Evolutionary conservation across 2,329 filamentous ascomycete genomes (phyloP).

Genomic region (Fusarium chuoi): DNA sequence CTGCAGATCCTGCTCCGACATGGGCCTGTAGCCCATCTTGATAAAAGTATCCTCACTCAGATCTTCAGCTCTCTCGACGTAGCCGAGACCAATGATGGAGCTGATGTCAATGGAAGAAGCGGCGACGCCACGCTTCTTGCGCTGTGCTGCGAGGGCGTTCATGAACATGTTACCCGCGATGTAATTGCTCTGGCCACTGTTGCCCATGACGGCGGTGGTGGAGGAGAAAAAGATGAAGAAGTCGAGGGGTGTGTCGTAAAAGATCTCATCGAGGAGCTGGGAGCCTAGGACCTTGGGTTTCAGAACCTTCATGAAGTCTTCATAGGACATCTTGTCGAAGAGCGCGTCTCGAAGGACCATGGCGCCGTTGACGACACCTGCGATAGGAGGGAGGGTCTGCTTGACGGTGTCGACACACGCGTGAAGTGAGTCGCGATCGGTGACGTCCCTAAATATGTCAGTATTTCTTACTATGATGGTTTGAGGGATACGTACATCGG

Average conservation of each 20-base stretch:
- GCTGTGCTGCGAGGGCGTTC: not conserved
- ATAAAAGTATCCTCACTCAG: not conserved
- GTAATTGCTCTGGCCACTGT: not conserved
- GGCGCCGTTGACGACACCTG: not conserved
- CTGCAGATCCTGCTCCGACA: not conserved
- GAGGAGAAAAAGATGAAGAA: conserved; percentile 9
- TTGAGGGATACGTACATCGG: not conserved
- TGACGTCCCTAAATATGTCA: not conserved
- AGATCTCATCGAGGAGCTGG: not conserved
- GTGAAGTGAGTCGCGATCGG: not conserved
- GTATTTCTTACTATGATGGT: too few relatives aligned
- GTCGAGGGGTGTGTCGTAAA: not conserved
- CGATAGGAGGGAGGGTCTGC: fast-evolving
- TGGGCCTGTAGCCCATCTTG: not conserved
- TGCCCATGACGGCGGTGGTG: not conserved
- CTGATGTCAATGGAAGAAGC: not conserved
- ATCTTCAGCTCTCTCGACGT: not conserved
- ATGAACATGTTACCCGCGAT: not conserved
- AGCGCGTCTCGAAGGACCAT: not conserved
- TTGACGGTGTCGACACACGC: not conserved
- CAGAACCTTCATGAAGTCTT: not conserved
- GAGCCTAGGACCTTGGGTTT: not conserved
- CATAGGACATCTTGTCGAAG: fast-evolving
- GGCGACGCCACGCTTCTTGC: not conserved
- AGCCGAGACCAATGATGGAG: not conserved